phyloP scores from a whole-genome alignment of 179 eudicot genomes.

The Camellia oleifera region DNA sequence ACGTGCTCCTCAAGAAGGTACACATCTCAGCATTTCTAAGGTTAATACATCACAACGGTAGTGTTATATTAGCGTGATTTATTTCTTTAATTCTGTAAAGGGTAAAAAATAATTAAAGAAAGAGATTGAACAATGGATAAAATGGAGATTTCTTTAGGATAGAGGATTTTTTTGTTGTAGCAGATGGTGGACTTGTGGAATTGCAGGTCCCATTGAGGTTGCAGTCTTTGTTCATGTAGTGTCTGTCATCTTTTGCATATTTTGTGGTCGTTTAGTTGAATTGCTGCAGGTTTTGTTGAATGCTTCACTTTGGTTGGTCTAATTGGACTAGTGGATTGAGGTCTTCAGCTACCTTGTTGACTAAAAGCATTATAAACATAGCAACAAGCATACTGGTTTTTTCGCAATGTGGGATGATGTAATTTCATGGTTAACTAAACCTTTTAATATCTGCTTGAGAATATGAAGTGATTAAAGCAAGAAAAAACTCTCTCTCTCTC shows the following conservation, averaged over 20 bases:
- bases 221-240: background rate
- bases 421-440: background rate
- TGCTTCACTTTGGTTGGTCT: background rate
- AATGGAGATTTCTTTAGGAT: background rate
- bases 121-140: background rate
- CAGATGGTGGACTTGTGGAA: background rate
- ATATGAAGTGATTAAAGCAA: background rate
- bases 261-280: background rate
- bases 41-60: background rate
- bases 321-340: background rate
- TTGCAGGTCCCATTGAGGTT: background rate
- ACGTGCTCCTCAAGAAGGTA: slow-evolving; percentile 89
- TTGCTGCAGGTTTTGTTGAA: background rate
- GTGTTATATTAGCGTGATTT: background rate
- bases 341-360: background rate
- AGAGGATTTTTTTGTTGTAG: background rate
- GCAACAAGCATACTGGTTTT: background rate
- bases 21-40: slow-evolving; percentile 2
- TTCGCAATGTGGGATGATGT: background rate
- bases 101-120: background rate
- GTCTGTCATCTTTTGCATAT: background rate
- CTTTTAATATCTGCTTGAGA: background rate
- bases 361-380: background rate
- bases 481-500: slow-evolving; percentile 4
- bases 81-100: background rate